Base-by-base conservation (phyloP, 2,329 filamentous ascomycete genomes). In the Xylariomycetidae sp. region DNA sequence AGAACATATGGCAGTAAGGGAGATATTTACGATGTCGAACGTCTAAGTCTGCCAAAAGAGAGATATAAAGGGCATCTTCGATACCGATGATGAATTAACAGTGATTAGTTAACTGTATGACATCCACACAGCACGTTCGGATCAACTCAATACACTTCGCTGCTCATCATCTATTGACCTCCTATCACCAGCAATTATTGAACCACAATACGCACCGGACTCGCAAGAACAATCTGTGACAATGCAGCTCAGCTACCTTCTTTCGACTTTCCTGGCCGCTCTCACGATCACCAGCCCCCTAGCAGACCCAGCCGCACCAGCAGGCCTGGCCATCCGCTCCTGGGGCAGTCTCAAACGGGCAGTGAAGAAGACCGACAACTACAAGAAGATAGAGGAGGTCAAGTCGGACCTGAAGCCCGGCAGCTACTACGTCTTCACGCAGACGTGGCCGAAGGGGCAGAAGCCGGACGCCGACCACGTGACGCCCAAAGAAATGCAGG, bases 231-330 rank as follows among this genome's bases (percentile, higher is more conserved):
- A 27, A 20, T 8, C 39, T 33, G 23, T 36, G 33, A 42, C 9
- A 22, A 45, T 45, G 42, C 36, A 33, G 30, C 30, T 45, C 25
- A 34, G 30, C 6, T 38, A 45, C 31, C 36, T 45, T 25, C 13
- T 45, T 25, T 36, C 37, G 5, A 29, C 35, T 30, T 40, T 45
- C 18, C 14, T 45, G 31, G 39, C 37, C 13, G 34, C 42, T 3
- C 25, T 42, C 14, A 25, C 34, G 13, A 26, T 42, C 16, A 34
- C 42, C 7, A 45, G 36, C 27, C 42, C 42, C 2, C 28, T 45
- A 9, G 25, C 34, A 18, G 22, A 29, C 11, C 19, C 14, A 12
- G 13, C 27, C 17, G 34, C 37, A 10, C 25, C 32, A 6, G 26
- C 31, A 6, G 13, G 14, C 17, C 27, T 37, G 9, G 18, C 13